Evolutionary conservation across 148 eudicot species (phyloP).

Genomic region (Nepenthes gracilis): DNA sequence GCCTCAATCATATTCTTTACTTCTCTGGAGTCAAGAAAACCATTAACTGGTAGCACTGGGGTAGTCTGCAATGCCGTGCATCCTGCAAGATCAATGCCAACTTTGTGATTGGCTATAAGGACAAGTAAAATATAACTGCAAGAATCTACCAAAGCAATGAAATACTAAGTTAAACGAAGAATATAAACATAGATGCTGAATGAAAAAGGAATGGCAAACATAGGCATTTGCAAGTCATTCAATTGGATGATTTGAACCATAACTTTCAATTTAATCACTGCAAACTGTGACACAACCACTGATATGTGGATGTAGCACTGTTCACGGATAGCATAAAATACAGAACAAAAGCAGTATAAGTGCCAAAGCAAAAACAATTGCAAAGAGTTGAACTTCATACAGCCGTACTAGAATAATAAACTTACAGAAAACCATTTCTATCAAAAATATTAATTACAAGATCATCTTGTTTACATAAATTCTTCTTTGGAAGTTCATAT

Average conservation of each 20-base stretch:
- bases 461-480: too few species aligned
- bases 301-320: too few species aligned
- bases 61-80: constrained; percentile 38
- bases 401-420: background rate
- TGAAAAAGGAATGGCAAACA: too few species aligned
- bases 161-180: too few species aligned
- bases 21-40: constrained; percentile 47
- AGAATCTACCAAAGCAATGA: background rate
- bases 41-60: constrained; percentile 36
- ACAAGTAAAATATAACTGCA: background rate
- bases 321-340: too few species aligned
- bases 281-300: too few species aligned
- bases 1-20: constrained; percentile 49
- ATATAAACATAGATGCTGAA: too few species aligned
- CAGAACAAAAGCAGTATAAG: background rate
- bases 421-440: background rate
- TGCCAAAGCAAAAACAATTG: background rate
- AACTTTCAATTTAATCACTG: too few species aligned
- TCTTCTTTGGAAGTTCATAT: too few species aligned
- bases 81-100: constrained; percentile 31
- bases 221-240: too few species aligned
- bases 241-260: too few species aligned
- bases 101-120: background rate
- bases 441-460: background rate
- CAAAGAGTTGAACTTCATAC: background rate